These are phyloP conservation scores for Linnemannia schmuckeri DNA, from an alignment of 192 early-diverging fungal species.

Conservation along the genomic window DNA sequence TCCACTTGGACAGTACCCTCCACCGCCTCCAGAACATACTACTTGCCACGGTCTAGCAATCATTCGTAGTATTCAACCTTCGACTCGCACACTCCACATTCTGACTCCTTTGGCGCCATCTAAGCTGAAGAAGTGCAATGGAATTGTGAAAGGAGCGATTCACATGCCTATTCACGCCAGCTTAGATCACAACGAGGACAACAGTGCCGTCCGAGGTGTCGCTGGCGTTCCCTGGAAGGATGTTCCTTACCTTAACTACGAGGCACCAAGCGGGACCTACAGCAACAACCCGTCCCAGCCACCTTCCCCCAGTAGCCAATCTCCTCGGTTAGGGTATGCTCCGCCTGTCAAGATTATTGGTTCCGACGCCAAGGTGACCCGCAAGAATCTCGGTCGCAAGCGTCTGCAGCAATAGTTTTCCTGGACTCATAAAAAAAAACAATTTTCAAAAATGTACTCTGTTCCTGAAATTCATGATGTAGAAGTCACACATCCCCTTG, in stretches of 20 bases:
- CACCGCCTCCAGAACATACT: constrained; percentile 62
- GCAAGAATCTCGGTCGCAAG: constrained; percentile 50
- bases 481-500: not conserved
- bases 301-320: constrained; percentile 11
- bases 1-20: constrained; percentile 50
- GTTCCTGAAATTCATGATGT: not conserved
- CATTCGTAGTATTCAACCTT: constrained; percentile 75
- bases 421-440: not conserved
- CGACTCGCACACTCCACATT: constrained; percentile 65
- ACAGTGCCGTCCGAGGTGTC: constrained; percentile 31
- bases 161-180: constrained; percentile 64
- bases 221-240: constrained; percentile 67
- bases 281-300: constrained; percentile 10
- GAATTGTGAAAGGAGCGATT: constrained; percentile 67
- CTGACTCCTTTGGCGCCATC: constrained; percentile 63
- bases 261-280: constrained; percentile 25
- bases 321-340: constrained; percentile 26
- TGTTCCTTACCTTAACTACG: constrained; percentile 64
- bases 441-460: not conserved
- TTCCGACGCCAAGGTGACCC: constrained; percentile 39
- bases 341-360: constrained; percentile 45
- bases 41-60: constrained; percentile 75
- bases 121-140: constrained; percentile 53
- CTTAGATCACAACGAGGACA: constrained; percentile 56
- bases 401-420: constrained; percentile 19